Evolutionary conservation across 2,329 filamentous ascomycete species (phyloP).

Genomic region (Aciculosporium take): DNA sequence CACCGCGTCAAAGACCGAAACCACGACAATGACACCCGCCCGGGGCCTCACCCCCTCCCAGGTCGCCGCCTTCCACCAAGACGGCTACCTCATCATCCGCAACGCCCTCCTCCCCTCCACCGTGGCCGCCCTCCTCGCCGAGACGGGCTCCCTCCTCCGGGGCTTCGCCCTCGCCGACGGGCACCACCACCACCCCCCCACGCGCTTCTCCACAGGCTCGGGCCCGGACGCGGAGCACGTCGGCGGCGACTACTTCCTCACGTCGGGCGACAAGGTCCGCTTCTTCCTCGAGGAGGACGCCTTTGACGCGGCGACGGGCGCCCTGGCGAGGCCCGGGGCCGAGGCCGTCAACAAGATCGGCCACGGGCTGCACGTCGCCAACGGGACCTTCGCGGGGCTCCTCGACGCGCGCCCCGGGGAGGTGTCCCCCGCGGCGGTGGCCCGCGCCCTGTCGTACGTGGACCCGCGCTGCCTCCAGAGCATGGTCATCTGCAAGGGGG

Average conservation of each 20-base stretch:
- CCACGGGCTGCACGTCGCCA: slow-evolving; percentile 59
- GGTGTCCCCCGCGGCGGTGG: slow-evolving; percentile 45
- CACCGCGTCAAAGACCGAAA: too few species aligned
- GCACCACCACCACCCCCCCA: slow-evolving; percentile 91
- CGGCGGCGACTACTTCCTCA: slow-evolving; percentile 87
- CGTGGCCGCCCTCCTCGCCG: slow-evolving; percentile 52
- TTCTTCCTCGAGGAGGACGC: slow-evolving; percentile 98
- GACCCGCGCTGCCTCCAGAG: slow-evolving; percentile 75
- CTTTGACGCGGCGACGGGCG: slow-evolving; percentile 46
- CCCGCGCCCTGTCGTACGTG: slow-evolving; percentile 53
- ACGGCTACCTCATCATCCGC: slow-evolving; percentile 85
- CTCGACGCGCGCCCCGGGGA: slow-evolving; percentile 26
- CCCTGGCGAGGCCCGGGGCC: slow-evolving; percentile 63
- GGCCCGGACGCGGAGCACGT: slow-evolving; percentile 65
- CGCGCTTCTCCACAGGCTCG: slow-evolving; percentile 78
- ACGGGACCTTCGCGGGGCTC: slow-evolving; percentile 48
- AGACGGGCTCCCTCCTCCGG: slow-evolving; percentile 61
- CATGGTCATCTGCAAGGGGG: slow-evolving; percentile 98
- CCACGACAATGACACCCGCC: neutral
- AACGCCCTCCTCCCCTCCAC: slow-evolving; percentile 55
- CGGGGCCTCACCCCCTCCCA: slow-evolving; percentile 57
- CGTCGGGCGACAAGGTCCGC: slow-evolving; percentile 76
- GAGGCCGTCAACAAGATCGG: slow-evolving; percentile 83
- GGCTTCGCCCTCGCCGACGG: slow-evolving; percentile 64
- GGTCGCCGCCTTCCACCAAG: slow-evolving; percentile 55